Evolutionary conservation across 2,329 filamentous ascomycete genomes (phyloP).

Genomic region (Hypoxylon rubiginosum): DNA sequence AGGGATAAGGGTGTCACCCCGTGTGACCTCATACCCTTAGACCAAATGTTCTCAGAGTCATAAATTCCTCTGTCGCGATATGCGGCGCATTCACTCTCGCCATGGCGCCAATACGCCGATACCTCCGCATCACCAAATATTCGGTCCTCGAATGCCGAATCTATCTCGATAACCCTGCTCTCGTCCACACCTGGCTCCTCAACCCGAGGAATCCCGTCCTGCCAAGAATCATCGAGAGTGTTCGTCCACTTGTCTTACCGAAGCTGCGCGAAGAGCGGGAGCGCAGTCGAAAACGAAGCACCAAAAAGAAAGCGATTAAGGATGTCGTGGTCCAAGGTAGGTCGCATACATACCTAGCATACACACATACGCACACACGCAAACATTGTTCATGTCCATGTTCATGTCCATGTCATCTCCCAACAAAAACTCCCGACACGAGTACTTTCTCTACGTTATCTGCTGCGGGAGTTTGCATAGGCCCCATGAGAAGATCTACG

Average conservation of each 20-base stretch:
- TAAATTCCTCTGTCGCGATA: constrained; percentile 28
- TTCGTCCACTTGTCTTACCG: constrained; percentile 87
- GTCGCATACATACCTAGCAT: constrained; percentile 50
- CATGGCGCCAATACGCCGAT: constrained; percentile 91
- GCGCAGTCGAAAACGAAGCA: constrained; percentile 69
- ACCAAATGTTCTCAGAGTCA: constrained; percentile 5
- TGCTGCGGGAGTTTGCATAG: constrained; percentile 32
- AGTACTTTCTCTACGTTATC: constrained; percentile 36
- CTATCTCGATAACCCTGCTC: constrained; percentile 90
- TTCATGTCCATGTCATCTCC: too few species aligned
- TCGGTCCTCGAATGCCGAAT: constrained; percentile 97
- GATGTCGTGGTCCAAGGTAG: constrained; percentile 86
- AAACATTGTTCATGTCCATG: too few species aligned
- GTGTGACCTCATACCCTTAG: constrained; percentile 38
- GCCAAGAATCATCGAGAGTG: constrained; percentile 84
- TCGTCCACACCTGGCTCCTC: constrained; percentile 86
- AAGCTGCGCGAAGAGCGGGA: constrained; percentile 86
- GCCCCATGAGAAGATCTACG: constrained; percentile 31
- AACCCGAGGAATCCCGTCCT: constrained; percentile 82
- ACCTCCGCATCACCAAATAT: constrained; percentile 91
- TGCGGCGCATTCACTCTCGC: constrained; percentile 37
- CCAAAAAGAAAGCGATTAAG: constrained; percentile 85
- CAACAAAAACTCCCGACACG: constrained; percentile 8
- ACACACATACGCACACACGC: too few species aligned
- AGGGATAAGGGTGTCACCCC: neutral